A percentile compares a stretch with the other conserved stretches of the same genome.
These are phyloP conservation scores for Backusella tuberculispora DNA, from an alignment of 192 early-diverging fungal genomes.

Conservation along the genomic window DNA sequence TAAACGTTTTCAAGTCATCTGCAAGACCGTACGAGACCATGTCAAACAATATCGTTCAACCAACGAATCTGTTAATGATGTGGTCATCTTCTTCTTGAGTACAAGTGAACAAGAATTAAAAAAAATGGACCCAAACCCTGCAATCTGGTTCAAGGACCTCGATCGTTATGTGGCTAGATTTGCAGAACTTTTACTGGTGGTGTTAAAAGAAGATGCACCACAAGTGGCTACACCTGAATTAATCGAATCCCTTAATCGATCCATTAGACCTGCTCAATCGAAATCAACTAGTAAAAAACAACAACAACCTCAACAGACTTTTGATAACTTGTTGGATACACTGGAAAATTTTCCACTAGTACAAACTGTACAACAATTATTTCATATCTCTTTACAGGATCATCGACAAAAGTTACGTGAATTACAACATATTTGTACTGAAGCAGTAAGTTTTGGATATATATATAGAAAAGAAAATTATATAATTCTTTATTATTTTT, in stretches of 20 bases:
- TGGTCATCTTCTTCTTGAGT: slow-evolving; percentile 48
- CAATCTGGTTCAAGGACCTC: slow-evolving; percentile 43
- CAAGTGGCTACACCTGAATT: slow-evolving; percentile 36
- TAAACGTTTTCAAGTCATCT: slow-evolving; percentile 43
- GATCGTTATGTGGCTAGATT: slow-evolving; percentile 50
- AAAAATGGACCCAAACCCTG: slow-evolving; percentile 40
- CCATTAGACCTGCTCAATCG: slow-evolving; percentile 17
- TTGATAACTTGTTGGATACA: background rate
- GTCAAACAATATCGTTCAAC: slow-evolving; percentile 48
- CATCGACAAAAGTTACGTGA: slow-evolving; percentile 46
- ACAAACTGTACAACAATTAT: slow-evolving; percentile 46
- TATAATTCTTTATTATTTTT: background rate
- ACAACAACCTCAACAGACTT: background rate
- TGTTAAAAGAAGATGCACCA: slow-evolving; percentile 48
- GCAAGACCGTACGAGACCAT: slow-evolving; percentile 36
- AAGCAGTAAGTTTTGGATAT: slow-evolving; percentile 37
- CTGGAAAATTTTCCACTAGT: slow-evolving; percentile 26
- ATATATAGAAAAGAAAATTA: background rate
- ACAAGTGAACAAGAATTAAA: slow-evolving; percentile 41
- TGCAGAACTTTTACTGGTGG: slow-evolving; percentile 47
- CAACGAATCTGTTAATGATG: slow-evolving; percentile 48
- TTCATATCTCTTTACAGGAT: slow-evolving; percentile 39
- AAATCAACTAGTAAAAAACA: background rate
- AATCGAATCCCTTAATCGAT: slow-evolving; percentile 28
- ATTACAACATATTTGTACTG: slow-evolving; percentile 46